Base-by-base conservation (phyloP, 2,329 filamentous ascomycete genomes). In the Ceratocystis lukuohia region DNA sequence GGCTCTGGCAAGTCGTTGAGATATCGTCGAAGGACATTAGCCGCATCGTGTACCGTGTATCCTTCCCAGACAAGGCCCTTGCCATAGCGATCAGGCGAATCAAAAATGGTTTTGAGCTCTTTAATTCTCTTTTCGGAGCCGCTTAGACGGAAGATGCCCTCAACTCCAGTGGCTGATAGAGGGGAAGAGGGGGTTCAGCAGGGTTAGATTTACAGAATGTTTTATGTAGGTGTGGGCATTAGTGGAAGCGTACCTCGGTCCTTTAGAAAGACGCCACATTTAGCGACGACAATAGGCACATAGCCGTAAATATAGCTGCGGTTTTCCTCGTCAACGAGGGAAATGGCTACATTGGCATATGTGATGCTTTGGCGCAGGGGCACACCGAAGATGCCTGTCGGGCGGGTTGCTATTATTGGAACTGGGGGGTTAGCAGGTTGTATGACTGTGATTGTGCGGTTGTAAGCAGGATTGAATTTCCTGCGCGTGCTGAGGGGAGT, bases 91-190 rank as follows among this genome's bases (percentile, higher is more conserved):
- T 96, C 91, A 50, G 94, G 94, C 0, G 93, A 96, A 76, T 97
- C 90, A 76, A 99, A 99, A 2, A 91, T 84, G 33, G 83, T 85
- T 75, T 95, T 93, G 37, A 99, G 83, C 75, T 97, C 94, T 75
- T 97, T 99, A 78, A 99, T 99, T 69, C 94, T 88, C 78, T 96
- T 97, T 74, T 96, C 93, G 45, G 94, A 97, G 63, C 94, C 94
- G 74, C 89, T 96, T 56, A 99, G 80, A 57, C 94, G 91, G 74
- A 99, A 99, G 67, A 99, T 99, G 48, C 94, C 94, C 76, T 97
- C 93, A 8, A 97, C 84, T 70, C 92, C 87, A 71, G 93, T 97
- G 41, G 94, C 94, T 97, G 50, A 15, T 25, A 20, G 45, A 30
- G 12, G 8, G 5, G 25, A 30, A 48, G 28, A 41, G 22, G 46